These are phyloP conservation scores for Cryptococcus sp. DNA, from an alignment of 1,284 basidiomycete species.

Conservation along the genomic window DNA sequence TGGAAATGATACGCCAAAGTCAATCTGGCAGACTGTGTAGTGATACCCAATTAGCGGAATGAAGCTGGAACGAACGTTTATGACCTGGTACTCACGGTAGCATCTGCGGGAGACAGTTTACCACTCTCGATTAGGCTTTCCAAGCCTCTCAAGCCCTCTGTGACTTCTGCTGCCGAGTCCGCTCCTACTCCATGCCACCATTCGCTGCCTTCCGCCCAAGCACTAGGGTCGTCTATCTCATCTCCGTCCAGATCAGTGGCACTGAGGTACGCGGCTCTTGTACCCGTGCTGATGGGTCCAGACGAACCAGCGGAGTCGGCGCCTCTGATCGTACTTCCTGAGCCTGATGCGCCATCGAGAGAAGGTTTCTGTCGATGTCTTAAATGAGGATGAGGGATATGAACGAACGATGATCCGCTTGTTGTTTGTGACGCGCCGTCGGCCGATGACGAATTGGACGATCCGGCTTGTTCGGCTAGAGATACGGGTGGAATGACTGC, in stretches of 20 bases:
- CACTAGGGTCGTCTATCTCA: slow-evolving; percentile 27
- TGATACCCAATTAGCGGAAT: slow-evolving; percentile 54
- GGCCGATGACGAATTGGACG: slow-evolving; percentile 17
- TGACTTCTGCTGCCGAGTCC: slow-evolving; percentile 31
- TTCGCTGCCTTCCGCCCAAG: slow-evolving; percentile 29
- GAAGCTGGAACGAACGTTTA: slow-evolving; percentile 11
- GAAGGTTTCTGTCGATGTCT: slow-evolving; percentile 20
- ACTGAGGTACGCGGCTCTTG: slow-evolving; percentile 31
- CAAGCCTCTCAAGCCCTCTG: slow-evolving; percentile 28
- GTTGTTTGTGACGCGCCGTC: slow-evolving; percentile 26
- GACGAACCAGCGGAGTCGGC: neutral
- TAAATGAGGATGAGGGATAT: slow-evolving; percentile 42
- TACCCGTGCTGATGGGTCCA: neutral
- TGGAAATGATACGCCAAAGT: slow-evolving; percentile 74
- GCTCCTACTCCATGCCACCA: slow-evolving; percentile 34
- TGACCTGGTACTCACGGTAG: slow-evolving; percentile 58
- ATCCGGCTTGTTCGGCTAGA: slow-evolving; percentile 3
- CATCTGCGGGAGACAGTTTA: slow-evolving; percentile 26
- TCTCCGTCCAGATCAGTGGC: slow-evolving; percentile 44
- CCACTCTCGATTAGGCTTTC: slow-evolving; percentile 20
- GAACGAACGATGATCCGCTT: slow-evolving; percentile 39
- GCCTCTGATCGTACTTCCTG: slow-evolving; percentile 22
- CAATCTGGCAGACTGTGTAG: slow-evolving; percentile 54
- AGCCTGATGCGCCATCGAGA: slow-evolving; percentile 8
- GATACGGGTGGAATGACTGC: slow-evolving; percentile 2